Base-by-base conservation (phyloP, 163 green algal species). In the Scenedesmus sp. region DNA sequence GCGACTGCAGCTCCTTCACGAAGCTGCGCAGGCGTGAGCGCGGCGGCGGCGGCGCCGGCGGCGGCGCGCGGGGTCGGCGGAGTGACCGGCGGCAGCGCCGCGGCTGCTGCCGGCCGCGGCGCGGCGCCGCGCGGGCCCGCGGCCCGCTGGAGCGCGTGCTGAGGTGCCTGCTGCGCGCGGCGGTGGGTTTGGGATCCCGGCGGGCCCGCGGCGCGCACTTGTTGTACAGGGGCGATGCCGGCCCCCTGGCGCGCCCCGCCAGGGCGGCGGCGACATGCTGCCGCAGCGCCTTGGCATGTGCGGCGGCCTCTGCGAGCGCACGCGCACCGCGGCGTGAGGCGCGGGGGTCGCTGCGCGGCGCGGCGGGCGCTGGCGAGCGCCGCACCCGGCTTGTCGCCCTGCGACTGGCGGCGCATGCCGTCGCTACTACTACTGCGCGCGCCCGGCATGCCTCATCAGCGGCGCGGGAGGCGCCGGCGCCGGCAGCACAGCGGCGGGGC, bases 261-360 rank as follows among this genome's bases (percentile, higher is more conserved):
- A 92, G 76, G 6, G 88, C 85, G 20, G 60, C 60, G 2, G 85
- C 65, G 15, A 90, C 83, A 63, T 85, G 86, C n/a, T 87, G 80
- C 13, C 75, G 77, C 20, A 92, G 71, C 36, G 80, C 67, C 6
- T 60, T 33, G 2, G 53, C 56, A 18, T 77, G 67, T 18, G 20
- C n/a, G 9, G 28, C 39, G 4, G 22, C 20, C 14, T 72, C 71
- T 80, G 22, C 44, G 60, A 26, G 20, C 7, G 45, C 10, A 4
- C 18, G 7, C 3, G 18, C 2, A 47, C 11, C 18, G 26, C n/a
- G n/a, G n/a, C n/a, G n/a, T n/a, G n/a, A n/a, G n/a, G n/a, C n/a
- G n/a, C n/a, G n/a, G n/a, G n/a, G n/a, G n/a, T n/a, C n/a, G n/a
- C n/a, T n/a, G n/a, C n/a, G n/a, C n/a, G n/a, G n/a, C n/a, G n/a